Evolutionary conservation across 306 rosid species (phyloP).

Genomic region (Alnus rubra): DNA sequence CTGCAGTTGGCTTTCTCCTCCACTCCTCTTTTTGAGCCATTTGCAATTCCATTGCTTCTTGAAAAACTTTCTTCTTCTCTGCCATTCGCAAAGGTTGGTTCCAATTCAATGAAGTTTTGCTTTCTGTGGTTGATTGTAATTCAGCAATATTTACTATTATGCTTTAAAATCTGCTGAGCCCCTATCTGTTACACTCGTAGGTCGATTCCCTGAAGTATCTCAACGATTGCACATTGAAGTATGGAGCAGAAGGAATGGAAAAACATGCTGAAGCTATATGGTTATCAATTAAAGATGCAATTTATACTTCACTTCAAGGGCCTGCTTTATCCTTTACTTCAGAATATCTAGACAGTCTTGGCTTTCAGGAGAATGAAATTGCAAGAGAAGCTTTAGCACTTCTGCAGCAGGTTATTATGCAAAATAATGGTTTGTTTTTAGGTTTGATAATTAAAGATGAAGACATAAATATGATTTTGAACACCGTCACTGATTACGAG

Average conservation of each 20-base stretch:
- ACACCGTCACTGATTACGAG: constrained; percentile 46
- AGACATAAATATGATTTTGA: constrained; percentile 60
- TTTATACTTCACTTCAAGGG: constrained; percentile 55
- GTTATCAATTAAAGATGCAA: constrained; percentile 64
- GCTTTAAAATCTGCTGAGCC: constrained; percentile 11
- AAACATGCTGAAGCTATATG: constrained; percentile 69
- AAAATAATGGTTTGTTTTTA: constrained; percentile 52
- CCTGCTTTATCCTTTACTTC: constrained; percentile 44
- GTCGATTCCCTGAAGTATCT: constrained; percentile 93
- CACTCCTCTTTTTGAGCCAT: constrained; percentile 77
- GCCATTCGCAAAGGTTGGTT: constrained; percentile 76
- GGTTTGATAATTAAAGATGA: constrained; percentile 67
- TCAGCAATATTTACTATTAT: constrained; percentile 5
- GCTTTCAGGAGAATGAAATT: constrained; percentile 63
- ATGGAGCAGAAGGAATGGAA: constrained; percentile 80
- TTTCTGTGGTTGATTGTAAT: constrained; percentile 10
- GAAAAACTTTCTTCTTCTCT: constrained; percentile 88
- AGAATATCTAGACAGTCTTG: constrained; percentile 53
- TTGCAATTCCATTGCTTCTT: constrained; percentile 83
- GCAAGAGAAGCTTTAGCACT: constrained; percentile 65
- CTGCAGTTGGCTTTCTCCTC: constrained; percentile 84
- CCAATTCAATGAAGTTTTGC: constrained; percentile 21
- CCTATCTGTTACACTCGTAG: constrained; percentile 45
- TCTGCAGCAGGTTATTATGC: constrained; percentile 66
- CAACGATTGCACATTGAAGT: constrained; percentile 54